Conservation (phyloP, 2,329 filamentous ascomycete species). For the Phaeosphaeriaceae sp. region DNA sequence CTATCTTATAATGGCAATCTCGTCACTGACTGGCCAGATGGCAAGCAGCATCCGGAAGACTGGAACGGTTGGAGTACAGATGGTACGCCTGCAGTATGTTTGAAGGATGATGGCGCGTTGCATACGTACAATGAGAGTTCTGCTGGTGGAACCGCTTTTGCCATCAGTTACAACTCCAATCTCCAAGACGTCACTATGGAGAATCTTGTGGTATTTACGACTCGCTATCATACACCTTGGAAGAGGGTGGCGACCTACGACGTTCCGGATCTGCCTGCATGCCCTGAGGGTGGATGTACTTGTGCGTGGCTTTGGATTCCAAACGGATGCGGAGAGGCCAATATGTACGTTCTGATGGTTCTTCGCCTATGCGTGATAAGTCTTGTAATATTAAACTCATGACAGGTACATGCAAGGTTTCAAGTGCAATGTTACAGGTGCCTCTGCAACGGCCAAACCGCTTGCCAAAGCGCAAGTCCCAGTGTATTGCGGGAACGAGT, state of each 20-base stretch:
- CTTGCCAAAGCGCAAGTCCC: conserved; percentile 53
- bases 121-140: conserved; percentile 55
- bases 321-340: conserved; percentile 47
- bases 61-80: conserved; percentile 50
- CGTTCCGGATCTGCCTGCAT: conserved; percentile 47
- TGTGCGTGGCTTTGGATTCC: conserved; percentile 55
- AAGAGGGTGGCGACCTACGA: conserved; percentile 48
- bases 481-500: conserved; percentile 52
- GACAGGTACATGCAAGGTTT: conserved; percentile 57
- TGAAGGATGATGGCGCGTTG: conserved; percentile 53
- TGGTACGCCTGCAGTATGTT: conserved; percentile 41
- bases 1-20: conserved; percentile 52
- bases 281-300: conserved; percentile 47
- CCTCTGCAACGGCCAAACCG: conserved; percentile 47
- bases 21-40: conserved; percentile 57
- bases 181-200: conserved; percentile 56
- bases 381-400: neutral
- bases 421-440: conserved; percentile 57
- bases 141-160: conserved; percentile 57
- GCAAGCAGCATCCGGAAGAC: conserved; percentile 53
- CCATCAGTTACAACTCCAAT: conserved; percentile 59
- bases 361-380: too few relatives aligned
- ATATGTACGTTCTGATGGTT: conserved; percentile 35
- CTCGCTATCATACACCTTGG: conserved; percentile 48
- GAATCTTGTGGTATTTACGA: conserved; percentile 60